A percentile compares a stretch with the other conserved stretches of the same genome.
Evolutionary conservation across 1,284 basidiomycete species (phyloP).

Genomic region (Pseudozyma tsukubaensis): DNA sequence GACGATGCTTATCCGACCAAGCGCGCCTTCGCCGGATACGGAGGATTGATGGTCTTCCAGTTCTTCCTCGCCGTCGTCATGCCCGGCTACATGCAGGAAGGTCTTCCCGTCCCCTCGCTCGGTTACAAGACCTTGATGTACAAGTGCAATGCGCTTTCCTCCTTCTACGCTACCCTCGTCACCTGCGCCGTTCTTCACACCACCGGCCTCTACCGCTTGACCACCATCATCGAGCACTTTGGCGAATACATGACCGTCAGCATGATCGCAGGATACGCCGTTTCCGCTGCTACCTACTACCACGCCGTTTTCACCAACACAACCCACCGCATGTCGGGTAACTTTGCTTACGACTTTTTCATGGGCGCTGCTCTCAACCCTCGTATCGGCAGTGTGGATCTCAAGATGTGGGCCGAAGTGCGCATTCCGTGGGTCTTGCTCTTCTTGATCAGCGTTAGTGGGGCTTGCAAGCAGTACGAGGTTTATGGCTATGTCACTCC

Average conservation of each 20-base stretch:
- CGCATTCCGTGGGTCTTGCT: constrained; percentile 97
- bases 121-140: constrained; percentile 90
- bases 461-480: constrained; percentile 90
- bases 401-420: constrained; percentile 99
- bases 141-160: constrained; percentile 88
- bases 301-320: constrained; percentile 65
- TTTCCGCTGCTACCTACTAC: constrained; percentile 63
- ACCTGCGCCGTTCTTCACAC: constrained; percentile 83
- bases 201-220: constrained; percentile 86
- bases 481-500: constrained; percentile 90
- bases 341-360: constrained; percentile 77
- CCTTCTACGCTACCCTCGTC: constrained; percentile 85
- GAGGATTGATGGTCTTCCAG: constrained; percentile 88
- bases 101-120: constrained; percentile 68
- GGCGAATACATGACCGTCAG: constrained; percentile 95
- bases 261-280: constrained; percentile 88
- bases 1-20: constrained; percentile 90
- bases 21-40: constrained; percentile 79
- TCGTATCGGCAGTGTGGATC: constrained; percentile 88
- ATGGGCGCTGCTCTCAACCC: constrained; percentile 97
- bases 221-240: constrained; percentile 95
- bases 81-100: constrained; percentile 92
- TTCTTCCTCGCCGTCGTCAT: constrained; percentile 88
- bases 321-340: constrained; percentile 84
- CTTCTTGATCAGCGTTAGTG: constrained; percentile 91